Percentiles rank a stretch among this genome's conserved stretches.
phyloP scores from a whole-genome alignment of 2,329 filamentous ascomycete genomes.

The Dryadomyces quercus-mongolicae region DNA sequence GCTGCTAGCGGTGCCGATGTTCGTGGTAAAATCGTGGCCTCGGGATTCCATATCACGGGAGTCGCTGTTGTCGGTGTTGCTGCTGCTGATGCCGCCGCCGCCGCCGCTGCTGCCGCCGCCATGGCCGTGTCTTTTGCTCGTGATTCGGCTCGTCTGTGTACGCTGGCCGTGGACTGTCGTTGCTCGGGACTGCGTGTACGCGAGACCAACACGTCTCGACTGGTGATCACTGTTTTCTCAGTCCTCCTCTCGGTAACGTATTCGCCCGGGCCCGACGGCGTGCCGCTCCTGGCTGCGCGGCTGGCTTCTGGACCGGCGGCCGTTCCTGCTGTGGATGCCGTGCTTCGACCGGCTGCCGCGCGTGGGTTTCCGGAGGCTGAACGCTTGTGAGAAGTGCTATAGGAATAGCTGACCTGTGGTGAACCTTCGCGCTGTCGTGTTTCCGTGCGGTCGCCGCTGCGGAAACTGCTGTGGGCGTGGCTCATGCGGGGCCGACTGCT shows the following conservation, averaged over 20 bases:
- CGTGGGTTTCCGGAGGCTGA: conserved; percentile 45
- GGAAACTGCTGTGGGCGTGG: conserved; percentile 11
- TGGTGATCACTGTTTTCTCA: conserved; percentile 41
- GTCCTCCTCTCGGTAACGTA: conserved; percentile 40
- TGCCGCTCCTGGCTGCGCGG: conserved; percentile 4
- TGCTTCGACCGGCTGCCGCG: conserved; percentile 30
- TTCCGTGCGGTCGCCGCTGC: conserved; percentile 13
- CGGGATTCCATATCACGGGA: conserved; percentile 57
- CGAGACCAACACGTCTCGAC: conserved; percentile 48
- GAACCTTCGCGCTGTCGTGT: conserved; percentile 24
- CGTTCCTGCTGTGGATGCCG: conserved; percentile 9
- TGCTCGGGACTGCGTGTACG: conserved; percentile 47
- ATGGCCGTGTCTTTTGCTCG: conserved; percentile 17
- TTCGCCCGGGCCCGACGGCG: conserved; percentile 3
- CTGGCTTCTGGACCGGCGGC: neutral
- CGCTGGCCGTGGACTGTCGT: conserved; percentile 22
- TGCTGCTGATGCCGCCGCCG: conserved; percentile 4
- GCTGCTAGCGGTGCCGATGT: conserved; percentile 61
- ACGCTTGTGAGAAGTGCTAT: conserved; percentile 40
- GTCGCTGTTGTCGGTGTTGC: conserved; percentile 15
- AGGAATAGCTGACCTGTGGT: conserved; percentile 23
- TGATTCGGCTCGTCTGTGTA: neutral
- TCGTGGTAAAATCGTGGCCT: conserved; percentile 59
- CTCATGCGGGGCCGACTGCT: conserved; percentile 20
- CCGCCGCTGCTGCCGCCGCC: conserved; percentile 17